A percentile compares a stretch with the other conserved stretches of the same genome.
Conservation (phyloP, 1,284 basidiomycete genomes). For the Mycocalia duriaeana region DNA sequence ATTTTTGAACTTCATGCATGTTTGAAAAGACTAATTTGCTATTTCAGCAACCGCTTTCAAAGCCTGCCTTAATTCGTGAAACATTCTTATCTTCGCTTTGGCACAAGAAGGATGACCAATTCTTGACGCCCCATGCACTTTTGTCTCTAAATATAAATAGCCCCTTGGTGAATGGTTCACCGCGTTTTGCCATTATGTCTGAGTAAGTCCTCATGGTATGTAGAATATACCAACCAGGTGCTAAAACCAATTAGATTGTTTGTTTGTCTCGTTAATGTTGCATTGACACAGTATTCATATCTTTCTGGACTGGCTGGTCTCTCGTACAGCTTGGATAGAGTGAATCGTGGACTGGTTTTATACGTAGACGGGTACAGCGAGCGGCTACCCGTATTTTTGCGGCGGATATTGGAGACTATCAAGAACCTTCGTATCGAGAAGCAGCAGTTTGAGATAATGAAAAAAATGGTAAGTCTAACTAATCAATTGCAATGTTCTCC, state of each 20-base stretch:
- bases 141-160: slow-evolving; percentile 61
- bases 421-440: slow-evolving; percentile 66
- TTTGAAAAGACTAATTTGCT: too few species aligned
- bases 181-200: slow-evolving; percentile 59
- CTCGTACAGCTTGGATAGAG: slow-evolving; percentile 67
- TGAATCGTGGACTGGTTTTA: slow-evolving; percentile 68
- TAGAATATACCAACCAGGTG: slow-evolving; percentile 4
- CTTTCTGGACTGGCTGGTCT: slow-evolving; percentile 92
- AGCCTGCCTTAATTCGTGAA: slow-evolving; percentile 74
- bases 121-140: slow-evolving; percentile 88
- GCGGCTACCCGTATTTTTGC: slow-evolving; percentile 78
- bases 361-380: slow-evolving; percentile 89
- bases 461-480: slow-evolving; percentile 66
- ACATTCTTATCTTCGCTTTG: slow-evolving; percentile 74
- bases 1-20: too few species aligned
- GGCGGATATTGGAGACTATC: slow-evolving; percentile 73
- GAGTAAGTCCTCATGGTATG: slow-evolving; percentile 36
- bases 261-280: slow-evolving; percentile 83
- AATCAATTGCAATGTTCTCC: too few species aligned
- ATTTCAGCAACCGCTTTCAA: too few species aligned
- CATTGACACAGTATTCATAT: slow-evolving; percentile 88
- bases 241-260: slow-evolving; percentile 54
- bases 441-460: slow-evolving; percentile 78
- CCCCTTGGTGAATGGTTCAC: slow-evolving; percentile 48
- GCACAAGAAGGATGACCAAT: slow-evolving; percentile 95